A percentile compares a stretch with the other conserved stretches of the same genome.
Evolutionary conservation across 331 rosid species (phyloP).

Genomic region (Ulmus americana): DNA sequence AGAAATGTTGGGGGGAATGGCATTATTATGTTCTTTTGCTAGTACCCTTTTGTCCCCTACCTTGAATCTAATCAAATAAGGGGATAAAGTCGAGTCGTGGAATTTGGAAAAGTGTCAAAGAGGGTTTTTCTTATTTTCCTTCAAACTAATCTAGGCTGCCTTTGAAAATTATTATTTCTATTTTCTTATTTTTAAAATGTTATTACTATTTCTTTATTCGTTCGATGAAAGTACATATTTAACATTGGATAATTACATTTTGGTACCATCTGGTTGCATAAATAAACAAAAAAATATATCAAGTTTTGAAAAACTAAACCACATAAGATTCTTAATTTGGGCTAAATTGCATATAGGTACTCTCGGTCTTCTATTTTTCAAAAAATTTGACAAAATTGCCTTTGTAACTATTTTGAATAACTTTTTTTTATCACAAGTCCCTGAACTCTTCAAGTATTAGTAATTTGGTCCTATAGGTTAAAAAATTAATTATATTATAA

Average conservation of each 20-base stretch:
- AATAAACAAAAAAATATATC: too few relatives aligned
- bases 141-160: background rate
- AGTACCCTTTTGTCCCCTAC: slow-evolving; percentile 26
- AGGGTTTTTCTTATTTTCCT: background rate
- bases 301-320: too few relatives aligned
- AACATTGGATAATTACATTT: background rate
- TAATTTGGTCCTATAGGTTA: too few relatives aligned
- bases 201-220: background rate
- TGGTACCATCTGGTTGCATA: background rate
- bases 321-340: too few relatives aligned
- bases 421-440: too few relatives aligned
- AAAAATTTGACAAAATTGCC: too few relatives aligned
- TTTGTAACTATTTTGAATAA: too few relatives aligned
- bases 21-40: slow-evolving; percentile 22
- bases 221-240: background rate
- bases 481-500: too few relatives aligned
- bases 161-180: background rate
- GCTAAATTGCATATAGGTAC: too few relatives aligned
- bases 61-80: background rate
- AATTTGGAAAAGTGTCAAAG: slow-evolving; percentile 2
- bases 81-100: slow-evolving; percentile 10
- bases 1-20: slow-evolving; percentile 11
- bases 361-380: too few relatives aligned
- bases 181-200: background rate
- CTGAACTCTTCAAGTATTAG: too few relatives aligned